Base-by-base conservation (phyloP, 768 basidiomycete species). In the Podaxis sp. region DNA sequence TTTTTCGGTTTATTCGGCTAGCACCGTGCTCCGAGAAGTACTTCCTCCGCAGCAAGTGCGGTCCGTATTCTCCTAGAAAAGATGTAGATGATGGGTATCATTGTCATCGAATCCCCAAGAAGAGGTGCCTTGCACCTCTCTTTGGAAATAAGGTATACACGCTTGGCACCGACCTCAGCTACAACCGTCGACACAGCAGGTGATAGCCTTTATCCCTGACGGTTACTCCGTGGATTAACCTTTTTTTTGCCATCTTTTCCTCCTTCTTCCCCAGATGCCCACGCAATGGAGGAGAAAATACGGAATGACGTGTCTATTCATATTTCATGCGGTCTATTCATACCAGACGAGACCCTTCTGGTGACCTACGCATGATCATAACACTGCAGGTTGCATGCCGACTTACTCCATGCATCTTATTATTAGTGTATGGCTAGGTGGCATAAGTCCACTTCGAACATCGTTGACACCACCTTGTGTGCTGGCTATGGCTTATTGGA, bases 131-230 rank as follows among this genome's bases (percentile, higher is more conserved):
- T 21, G 32, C n/a, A 25, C 42, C 57, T 42, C n/a, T 25, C 38
- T 59, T 51, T 59, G 50, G 57, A 59, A 52, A 52, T 59, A 16
- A 59, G 50, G 50, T 50, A 35, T 59, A 59, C 57, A 59, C 57
- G 50, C 36, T 50, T 25, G 57, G 18, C 46, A 27, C 25, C 57
- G 27, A 38, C 25, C 32, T 47, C 35, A 50, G 27, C 23, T 23
- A 11, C 35, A 50, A 50, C 32, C n/a, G 37, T 16, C 50, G 27
- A 13, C 16, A 42, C 2, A 16, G 23, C 23, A 51, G 23, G 23
- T 51, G 50, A 28, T 38, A 7, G 16, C 7, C 57, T 21, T 32
- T 25, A 10, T 38, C 14, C 9, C 36, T 51, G 25, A 50, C 40
- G n/a, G 27, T 42, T 51, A 42, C 18, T 28, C 57, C 50, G 50